phyloP scores from a whole-genome alignment of 192 early-diverging fungal species.

The Dissophora ornata region DNA sequence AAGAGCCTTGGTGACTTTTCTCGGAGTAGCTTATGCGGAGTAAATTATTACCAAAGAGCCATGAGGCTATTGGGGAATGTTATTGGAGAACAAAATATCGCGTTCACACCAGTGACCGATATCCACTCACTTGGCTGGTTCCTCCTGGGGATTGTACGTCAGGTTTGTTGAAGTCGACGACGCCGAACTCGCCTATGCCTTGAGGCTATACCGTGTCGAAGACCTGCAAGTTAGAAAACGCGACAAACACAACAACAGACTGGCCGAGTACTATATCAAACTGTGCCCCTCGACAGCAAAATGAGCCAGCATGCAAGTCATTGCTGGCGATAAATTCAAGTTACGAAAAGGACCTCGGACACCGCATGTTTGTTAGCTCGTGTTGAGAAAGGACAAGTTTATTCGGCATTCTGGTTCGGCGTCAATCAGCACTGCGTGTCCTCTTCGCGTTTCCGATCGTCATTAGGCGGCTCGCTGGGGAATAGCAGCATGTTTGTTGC shows the following conservation, averaged over 20 bases:
- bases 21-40: slow-evolving; percentile 19
- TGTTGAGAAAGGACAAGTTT: too few relatives aligned
- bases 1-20: slow-evolving; percentile 5
- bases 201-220: not conserved
- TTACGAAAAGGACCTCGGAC: too few relatives aligned
- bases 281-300: too few relatives aligned
- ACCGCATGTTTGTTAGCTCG: too few relatives aligned
- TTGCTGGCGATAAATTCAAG: too few relatives aligned
- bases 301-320: too few relatives aligned
- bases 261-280: slow-evolving; percentile 6
- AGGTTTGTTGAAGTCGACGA: slow-evolving; percentile 6
- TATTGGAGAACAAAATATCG: slow-evolving; percentile 8
- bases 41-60: slow-evolving; percentile 10
- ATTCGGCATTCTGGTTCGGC: too few relatives aligned
- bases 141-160: not conserved
- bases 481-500: too few relatives aligned
- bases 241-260: not conserved
- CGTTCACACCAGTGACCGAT: not conserved
- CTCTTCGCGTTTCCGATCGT: too few relatives aligned
- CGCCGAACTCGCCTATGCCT: not conserved
- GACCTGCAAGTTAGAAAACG: not conserved
- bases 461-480: too few relatives aligned
- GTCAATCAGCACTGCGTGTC: too few relatives aligned
- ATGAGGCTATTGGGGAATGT: slow-evolving; percentile 8
- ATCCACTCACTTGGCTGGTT: not conserved